Percentiles rank a stretch among this genome's conserved stretches.
These are phyloP conservation scores for Puccinia triticina DNA, from an alignment of 1,284 basidiomycete species.

Conservation along the genomic window DNA sequence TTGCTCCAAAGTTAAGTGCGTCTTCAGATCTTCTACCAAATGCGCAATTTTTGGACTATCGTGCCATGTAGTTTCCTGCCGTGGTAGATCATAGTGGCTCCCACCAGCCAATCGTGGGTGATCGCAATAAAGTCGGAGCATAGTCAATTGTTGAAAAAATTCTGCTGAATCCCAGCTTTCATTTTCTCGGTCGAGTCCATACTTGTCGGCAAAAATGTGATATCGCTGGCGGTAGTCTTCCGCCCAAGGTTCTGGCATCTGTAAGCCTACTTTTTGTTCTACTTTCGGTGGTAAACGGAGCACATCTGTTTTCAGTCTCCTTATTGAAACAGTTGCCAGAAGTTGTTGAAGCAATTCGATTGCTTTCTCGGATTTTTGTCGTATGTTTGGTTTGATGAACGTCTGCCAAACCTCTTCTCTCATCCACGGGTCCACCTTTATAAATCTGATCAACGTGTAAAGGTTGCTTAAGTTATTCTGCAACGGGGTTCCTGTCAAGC, in stretches of 20 bases:
- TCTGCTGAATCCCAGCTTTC: not conserved
- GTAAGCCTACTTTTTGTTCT: not conserved
- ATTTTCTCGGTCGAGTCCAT: not conserved
- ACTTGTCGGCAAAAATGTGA: not conserved
- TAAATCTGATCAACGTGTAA: not conserved
- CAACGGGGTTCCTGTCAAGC: not conserved
- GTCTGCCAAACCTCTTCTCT: not conserved
- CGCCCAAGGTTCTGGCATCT: not conserved
- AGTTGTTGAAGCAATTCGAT: slow-evolving; percentile 11
- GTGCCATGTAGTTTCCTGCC: not conserved
- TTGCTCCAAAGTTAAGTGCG: not conserved
- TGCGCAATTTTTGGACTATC: not conserved
- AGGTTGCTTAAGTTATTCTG: slow-evolving; percentile 9
- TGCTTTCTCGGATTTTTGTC: not conserved
- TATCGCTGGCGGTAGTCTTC: not conserved
- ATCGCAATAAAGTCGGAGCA: not conserved
- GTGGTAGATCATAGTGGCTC: not conserved
- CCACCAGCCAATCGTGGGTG: not conserved
- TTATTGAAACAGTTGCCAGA: slow-evolving; percentile 5
- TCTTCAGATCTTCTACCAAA: not conserved
- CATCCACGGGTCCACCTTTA: not conserved
- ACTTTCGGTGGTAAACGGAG: not conserved
- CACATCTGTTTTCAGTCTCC: not conserved
- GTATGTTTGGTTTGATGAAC: not conserved
- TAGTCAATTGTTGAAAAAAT: not conserved